phyloP scores from a whole-genome alignment of 2,329 filamentous ascomycete species.

The Lachnellula subtilissima region DNA sequence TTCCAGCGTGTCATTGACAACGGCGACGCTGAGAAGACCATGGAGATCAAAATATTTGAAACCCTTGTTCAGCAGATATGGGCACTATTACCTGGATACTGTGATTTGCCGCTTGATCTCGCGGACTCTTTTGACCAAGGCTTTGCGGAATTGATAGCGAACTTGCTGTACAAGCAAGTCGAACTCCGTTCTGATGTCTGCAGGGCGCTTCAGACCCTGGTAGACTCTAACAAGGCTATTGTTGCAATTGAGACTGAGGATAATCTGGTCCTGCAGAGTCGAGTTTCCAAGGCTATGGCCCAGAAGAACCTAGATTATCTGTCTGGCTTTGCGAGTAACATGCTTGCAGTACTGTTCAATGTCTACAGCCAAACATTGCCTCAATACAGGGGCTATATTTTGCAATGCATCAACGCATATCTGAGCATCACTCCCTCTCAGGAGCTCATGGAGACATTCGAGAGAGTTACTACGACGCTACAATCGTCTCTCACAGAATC shows the following conservation, averaged over 20 bases:
- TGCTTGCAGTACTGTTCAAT: conserved; percentile 96
- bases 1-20: conserved; percentile 86
- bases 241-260: conserved; percentile 60
- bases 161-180: conserved; percentile 86
- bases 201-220: conserved; percentile 75
- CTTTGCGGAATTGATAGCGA: conserved; percentile 87
- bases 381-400: conserved; percentile 82
- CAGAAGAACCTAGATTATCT: conserved; percentile 78
- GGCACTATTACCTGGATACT: conserved; percentile 91
- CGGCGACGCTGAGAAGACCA: conserved; percentile 77
- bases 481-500: conserved; percentile 61
- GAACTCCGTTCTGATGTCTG: conserved; percentile 85
- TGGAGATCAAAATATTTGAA: conserved; percentile 97
- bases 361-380: conserved; percentile 96
- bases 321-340: conserved; percentile 73
- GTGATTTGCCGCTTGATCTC: conserved; percentile 82
- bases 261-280: conserved; percentile 69
- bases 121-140: conserved; percentile 72
- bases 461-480: conserved; percentile 79
- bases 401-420: conserved; percentile 93
- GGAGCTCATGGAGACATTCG: conserved; percentile 84
- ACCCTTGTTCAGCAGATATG: conserved; percentile 94
- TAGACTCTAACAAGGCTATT: conserved; percentile 88
- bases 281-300: conserved; percentile 71
- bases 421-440: conserved; percentile 75